Evolutionary conservation across 768 basidiomycete species (phyloP).

Genomic region (Boletus vermiculosoides): DNA sequence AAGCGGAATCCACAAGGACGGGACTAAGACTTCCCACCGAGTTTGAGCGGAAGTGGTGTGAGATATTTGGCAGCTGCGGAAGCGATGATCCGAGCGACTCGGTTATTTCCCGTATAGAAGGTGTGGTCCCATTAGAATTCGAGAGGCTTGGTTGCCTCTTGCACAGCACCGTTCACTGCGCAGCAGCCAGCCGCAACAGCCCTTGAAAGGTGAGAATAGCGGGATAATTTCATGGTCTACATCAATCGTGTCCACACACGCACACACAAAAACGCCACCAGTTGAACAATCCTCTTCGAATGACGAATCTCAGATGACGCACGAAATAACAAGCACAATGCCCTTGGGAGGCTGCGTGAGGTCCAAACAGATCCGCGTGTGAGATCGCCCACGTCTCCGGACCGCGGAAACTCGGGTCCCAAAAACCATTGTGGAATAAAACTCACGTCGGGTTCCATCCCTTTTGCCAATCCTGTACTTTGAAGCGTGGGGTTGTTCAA

Average conservation of each 20-base stretch:
- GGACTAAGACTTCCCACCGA: constrained; percentile 46
- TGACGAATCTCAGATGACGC: constrained; percentile 20
- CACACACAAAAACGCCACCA: background rate
- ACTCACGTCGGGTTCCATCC: constrained; percentile 49
- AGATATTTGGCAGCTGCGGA: constrained; percentile 29
- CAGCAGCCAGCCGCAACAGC: constrained; percentile 76
- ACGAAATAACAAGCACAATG: constrained; percentile 60
- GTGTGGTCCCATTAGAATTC: constrained; percentile 35
- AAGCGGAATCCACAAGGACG: constrained; percentile 43
- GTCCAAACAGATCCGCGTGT: background rate
- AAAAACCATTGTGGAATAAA: background rate
- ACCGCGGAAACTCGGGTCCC: background rate
- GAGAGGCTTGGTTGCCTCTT: constrained; percentile 37
- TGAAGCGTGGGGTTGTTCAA: too few species aligned
- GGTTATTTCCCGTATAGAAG: constrained; percentile 39
- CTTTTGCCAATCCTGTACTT: constrained; percentile 45
- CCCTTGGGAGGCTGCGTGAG: constrained; percentile 50
- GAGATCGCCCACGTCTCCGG: background rate
- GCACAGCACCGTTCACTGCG: constrained; percentile 48
- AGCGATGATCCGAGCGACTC: constrained; percentile 25
- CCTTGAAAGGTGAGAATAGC: constrained; percentile 55
- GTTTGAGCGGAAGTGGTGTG: constrained; percentile 35
- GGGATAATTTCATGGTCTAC: constrained; percentile 70
- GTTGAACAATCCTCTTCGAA: background rate
- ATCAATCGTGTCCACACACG: background rate